A percentile compares a stretch with the other conserved stretches of the same genome.
Evolutionary conservation across 139 green algal genomes (phyloP).

Genomic region (Chlorella vulgaris): DNA sequence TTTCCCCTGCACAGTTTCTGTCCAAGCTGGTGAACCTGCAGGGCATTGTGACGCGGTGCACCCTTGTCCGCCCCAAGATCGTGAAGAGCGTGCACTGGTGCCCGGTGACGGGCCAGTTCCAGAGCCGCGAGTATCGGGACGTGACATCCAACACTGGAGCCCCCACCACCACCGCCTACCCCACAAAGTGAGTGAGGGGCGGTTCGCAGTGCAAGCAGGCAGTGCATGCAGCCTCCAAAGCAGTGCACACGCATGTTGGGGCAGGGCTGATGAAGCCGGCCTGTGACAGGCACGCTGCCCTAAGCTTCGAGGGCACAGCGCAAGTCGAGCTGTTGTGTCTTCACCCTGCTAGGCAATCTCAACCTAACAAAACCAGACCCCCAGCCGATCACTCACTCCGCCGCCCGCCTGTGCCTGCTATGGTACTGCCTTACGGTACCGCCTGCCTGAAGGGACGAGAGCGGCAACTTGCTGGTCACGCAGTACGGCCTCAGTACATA

Average conservation of each 20-base stretch:
- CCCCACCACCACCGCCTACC: constrained; percentile 77
- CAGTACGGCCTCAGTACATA: constrained; percentile 96
- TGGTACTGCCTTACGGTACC: too few species aligned
- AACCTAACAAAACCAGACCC: too few species aligned
- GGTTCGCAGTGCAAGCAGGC: constrained; percentile 10
- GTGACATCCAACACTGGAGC: constrained; percentile 79
- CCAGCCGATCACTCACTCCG: not conserved
- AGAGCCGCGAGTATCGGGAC: constrained; percentile 87
- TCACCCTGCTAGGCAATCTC: too few species aligned
- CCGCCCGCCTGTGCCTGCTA: too few species aligned
- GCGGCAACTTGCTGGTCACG: constrained; percentile 87
- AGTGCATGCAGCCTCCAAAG: not conserved
- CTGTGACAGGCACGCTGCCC: too few species aligned
- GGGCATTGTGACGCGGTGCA: constrained; percentile 96
- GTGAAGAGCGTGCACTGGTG: constrained; percentile 91
- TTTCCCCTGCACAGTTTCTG: constrained; percentile 53
- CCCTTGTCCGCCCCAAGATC: constrained; percentile 90
- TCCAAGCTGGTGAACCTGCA: constrained; percentile 89
- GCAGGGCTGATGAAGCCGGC: too few species aligned
- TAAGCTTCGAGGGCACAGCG: too few species aligned
- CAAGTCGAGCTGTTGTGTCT: too few species aligned
- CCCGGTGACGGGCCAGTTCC: constrained; percentile 72
- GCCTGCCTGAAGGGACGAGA: constrained; percentile 14
- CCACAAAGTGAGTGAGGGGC: constrained; percentile 71
- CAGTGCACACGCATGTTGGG: not conserved